Evolutionary conservation across 495 filamentous ascomycete species (phyloP).

Genomic region (Penicillium steckii): DNA sequence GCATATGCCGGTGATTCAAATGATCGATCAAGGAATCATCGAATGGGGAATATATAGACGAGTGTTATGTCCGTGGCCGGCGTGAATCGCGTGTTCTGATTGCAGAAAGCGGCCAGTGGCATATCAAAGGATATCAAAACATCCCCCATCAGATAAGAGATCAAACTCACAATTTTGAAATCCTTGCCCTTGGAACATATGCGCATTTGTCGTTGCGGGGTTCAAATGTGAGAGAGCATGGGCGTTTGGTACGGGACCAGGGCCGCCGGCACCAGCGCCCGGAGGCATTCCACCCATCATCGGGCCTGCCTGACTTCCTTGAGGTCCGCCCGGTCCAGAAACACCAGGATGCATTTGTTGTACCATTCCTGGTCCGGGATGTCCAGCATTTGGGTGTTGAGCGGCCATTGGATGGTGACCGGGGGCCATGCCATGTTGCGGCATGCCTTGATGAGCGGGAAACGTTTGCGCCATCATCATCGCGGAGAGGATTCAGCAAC

Average conservation of each 20-base stretch:
- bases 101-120: neutral
- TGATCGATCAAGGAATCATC: conserved; percentile 1
- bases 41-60: neutral
- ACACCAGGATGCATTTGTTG: conserved; percentile 82
- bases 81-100: neutral
- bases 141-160: neutral
- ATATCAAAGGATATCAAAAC: neutral
- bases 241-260: conserved; percentile 62
- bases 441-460: conserved; percentile 71
- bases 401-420: conserved; percentile 77
- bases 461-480: conserved; percentile 70
- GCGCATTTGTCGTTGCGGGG: conserved; percentile 62
- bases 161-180: conserved; percentile 42
- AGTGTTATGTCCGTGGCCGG: neutral
- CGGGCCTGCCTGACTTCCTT: conserved; percentile 75
- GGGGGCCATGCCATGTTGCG: conserved; percentile 70
- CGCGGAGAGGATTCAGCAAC: conserved; percentile 50
- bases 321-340: conserved; percentile 73
- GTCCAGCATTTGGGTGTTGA: conserved; percentile 66
- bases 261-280: conserved; percentile 51
- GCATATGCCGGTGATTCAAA: conserved; percentile 7
- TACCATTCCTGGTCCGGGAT: conserved; percentile 59
- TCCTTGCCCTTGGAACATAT: conserved; percentile 61
- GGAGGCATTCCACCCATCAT: conserved; percentile 83
- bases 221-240: conserved; percentile 80